Base-by-base conservation (phyloP, 2,329 filamentous ascomycete species). In the Penicillium polonicum region DNA sequence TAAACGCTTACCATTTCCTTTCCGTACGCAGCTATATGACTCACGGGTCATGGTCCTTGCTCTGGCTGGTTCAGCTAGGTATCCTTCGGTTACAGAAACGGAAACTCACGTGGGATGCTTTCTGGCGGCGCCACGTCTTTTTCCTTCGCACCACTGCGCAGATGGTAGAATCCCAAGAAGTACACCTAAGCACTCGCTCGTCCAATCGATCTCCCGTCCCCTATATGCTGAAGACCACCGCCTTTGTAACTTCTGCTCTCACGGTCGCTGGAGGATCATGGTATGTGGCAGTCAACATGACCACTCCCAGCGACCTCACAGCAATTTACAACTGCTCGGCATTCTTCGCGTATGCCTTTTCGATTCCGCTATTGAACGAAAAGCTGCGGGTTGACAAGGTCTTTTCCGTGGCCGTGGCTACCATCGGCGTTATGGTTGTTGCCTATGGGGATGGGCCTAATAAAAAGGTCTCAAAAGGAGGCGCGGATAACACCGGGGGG, bases 321-420 rank as follows among this genome's bases (percentile, higher is more conserved):
- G 94, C 94, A 53, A 99, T 99, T 68, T 99, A 99, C 83, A 99
- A 99, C 78, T 99, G 94, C 81, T 96, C 91, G 52, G 93, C 94
- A 58, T 99, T 99, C 77, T 99, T 99, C 74, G 94, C 94, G 48
- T 99, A 99, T 72, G 93, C 91, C 13, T 99, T 99, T 72, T 95
- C 90, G 45, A 92, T 99, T 44, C 92, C 92, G 1, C 77, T 99
- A 19, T 81, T 99, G 2, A 87, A 90, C 57, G 94, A 99, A 74
- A 91, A 89, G 64, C 78, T 97, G 13, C 87, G 91, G 23, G 77
- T 88, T 38, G 91, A 91, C 77, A 99, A 99, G 79, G 87, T 92
- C 29, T 73, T 95, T 50, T 90, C 93, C 4, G 94, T 99, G 1
- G 82, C 85, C 12, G 84, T 99, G 39, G 94, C 94, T 54, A 95